These are phyloP conservation scores for Botryosphaeria agaves DNA, from an alignment of 2,329 filamentous ascomycete genomes.

Conservation along the genomic window DNA sequence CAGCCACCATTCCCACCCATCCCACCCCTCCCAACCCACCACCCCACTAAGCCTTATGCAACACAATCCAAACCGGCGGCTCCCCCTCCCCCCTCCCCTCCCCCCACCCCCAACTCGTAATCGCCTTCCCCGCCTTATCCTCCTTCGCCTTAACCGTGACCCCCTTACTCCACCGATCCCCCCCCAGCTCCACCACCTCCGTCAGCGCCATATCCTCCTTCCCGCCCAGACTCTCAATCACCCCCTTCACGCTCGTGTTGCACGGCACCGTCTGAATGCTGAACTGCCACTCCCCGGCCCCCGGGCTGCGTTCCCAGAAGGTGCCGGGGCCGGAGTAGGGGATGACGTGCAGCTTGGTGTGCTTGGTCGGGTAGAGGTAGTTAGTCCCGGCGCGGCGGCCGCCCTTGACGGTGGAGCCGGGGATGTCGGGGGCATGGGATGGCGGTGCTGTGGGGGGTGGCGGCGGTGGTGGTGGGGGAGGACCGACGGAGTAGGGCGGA, in stretches of 20 bases:
- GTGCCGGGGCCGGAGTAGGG: conserved; percentile 33
- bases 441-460: conserved; percentile 1
- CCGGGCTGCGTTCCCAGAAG: conserved; percentile 17
- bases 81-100: background rate
- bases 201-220: background rate
- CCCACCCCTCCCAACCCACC: no score
- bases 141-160: background rate
- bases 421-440: conserved; percentile 17
- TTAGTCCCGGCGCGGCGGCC: conserved; percentile 45
- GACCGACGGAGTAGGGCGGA: background rate
- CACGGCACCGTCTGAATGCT: conserved; percentile 35
- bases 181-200: conserved; percentile 1
- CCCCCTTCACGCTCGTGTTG: conserved; percentile 34
- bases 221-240: conserved; percentile 41
- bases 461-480: conserved; percentile 1
- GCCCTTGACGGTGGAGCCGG: conserved; percentile 38
- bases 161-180: background rate
- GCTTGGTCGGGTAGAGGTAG: conserved; percentile 40
- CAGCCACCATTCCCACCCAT: no score
- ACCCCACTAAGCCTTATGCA: no score
- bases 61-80: conserved; percentile 1
- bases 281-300: conserved; percentile 24
- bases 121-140: background rate
- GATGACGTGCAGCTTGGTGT: conserved; percentile 44
- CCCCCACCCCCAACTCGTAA: background rate